Evolutionary conservation across 192 early-diverging fungal species (phyloP), one percentile per base, ranked within the genome.

Genomic region (Podila minutissima): DNA sequence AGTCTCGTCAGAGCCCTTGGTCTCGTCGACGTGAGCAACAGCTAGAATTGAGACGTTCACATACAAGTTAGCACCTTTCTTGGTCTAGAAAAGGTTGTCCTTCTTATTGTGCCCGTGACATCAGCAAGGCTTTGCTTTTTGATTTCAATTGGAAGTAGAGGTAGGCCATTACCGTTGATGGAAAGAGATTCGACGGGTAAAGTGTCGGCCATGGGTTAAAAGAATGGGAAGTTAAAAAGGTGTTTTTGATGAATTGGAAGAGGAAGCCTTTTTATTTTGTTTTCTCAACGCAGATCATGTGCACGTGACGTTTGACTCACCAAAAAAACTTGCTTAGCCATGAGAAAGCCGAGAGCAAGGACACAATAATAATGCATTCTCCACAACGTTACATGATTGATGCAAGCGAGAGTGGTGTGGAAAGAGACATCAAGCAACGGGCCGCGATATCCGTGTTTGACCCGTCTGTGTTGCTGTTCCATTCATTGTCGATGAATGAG

Each of bases 21-120:
- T 84, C 83, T 98, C 95, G 67, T 98, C 95, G 24, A 99, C 91
- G 81, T 92, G 91, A 24, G 83, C 82, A 11, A 81, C 61, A 38
- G 64, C 61, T 72, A 53, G 62, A 5, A 46, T 3, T 9, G 5
- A 24, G 20, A 17, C 6, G 33, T 33, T 33, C 33, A 55, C 6
- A 55, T 12, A 37, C 9, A 46, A 13, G 41, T 46, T 46, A 46
- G 41, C 41, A 26, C 1, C 0, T 6, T 24, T 5, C 53, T 55
- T 55, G 53, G 53, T 4, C 53, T 55, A 55, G 19, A 55, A 22
- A 17, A 24, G 3, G 24, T 1, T 22, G 53, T 24, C 11, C 11
- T 26, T 24, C 3, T 55, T 55, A 1, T 26, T 55, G 0, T 15
- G 1, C 8, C 15, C 15, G 41, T 46, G 8, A 46, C 12, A 13